phyloP scores from a whole-genome alignment of 2,329 filamentous ascomycete species.

The Pseudophaeomoniella oleicola region DNA sequence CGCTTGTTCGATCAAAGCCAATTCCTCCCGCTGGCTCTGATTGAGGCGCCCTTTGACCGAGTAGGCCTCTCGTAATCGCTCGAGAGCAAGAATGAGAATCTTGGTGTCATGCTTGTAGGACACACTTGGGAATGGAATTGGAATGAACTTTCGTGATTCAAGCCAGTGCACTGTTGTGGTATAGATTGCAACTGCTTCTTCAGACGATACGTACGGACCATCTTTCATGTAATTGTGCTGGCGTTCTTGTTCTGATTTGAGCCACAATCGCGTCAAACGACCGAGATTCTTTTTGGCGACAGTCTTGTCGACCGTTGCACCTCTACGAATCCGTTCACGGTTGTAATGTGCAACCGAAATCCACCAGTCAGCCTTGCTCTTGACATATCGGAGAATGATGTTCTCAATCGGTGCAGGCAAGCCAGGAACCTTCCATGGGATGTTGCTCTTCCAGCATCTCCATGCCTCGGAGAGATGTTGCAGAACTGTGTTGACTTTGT shows the following conservation, averaged over 20 bases:
- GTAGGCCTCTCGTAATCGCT: conserved; percentile 86
- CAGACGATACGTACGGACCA: conserved; percentile 92
- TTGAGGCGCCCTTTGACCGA: conserved; percentile 95
- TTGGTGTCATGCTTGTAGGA: conserved; percentile 99
- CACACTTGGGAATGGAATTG: conserved; percentile 95
- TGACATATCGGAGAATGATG: conserved; percentile 95
- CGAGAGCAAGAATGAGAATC: conserved; percentile 87
- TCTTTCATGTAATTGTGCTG: conserved; percentile 99
- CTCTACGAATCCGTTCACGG: conserved; percentile 86
- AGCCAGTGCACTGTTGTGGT: conserved; percentile 98
- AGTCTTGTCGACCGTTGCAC: conserved; percentile 96
- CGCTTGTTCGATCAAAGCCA: conserved; percentile 93
- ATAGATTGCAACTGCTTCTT: conserved; percentile 97
- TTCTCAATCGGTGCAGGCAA: conserved; percentile 95
- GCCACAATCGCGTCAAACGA: conserved; percentile 83
- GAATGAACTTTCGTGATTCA: conserved; percentile 94
- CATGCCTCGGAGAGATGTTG: conserved; percentile 96
- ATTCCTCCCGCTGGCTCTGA: conserved; percentile 91
- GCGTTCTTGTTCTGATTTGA: conserved; percentile 94
- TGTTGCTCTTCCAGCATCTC: conserved; percentile 99
- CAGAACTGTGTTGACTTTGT: conserved; percentile 94
- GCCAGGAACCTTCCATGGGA: conserved; percentile 97
- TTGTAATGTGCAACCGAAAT: conserved; percentile 99
- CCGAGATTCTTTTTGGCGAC: conserved; percentile 99
- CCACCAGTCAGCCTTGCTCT: conserved; percentile 99